These are phyloP conservation scores for Protomyces pachydermus DNA, from an alignment of 1,139 yeast species.

Conservation along the genomic window DNA sequence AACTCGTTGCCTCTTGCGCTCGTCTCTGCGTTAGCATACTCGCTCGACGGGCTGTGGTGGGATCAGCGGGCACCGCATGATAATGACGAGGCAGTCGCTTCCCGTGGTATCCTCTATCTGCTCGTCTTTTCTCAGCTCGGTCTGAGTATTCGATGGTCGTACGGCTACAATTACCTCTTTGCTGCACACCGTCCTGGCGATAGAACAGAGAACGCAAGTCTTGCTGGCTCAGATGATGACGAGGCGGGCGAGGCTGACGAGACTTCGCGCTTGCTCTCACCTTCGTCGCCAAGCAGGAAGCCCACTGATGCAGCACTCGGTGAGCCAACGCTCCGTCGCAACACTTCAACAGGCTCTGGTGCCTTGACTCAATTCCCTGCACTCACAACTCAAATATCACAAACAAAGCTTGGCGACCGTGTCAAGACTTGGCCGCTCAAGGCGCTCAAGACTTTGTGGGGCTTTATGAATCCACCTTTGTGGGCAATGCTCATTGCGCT, in stretches of 20 bases:
- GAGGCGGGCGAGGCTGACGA: background rate
- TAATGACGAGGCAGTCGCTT: constrained; percentile 64
- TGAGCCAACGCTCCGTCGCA: background rate
- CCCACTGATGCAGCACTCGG: background rate
- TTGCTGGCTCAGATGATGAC: constrained; percentile 5
- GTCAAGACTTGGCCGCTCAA: background rate
- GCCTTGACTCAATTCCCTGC: constrained; percentile 24
- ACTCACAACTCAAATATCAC: constrained; percentile 3
- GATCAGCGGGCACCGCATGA: constrained; percentile 59
- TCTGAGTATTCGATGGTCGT: constrained; percentile 78
- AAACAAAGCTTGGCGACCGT: background rate
- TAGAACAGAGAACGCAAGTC: constrained; percentile 15
- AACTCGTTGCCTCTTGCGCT: constrained; percentile 29
- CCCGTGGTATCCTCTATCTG: constrained; percentile 71
- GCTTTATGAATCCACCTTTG: constrained; percentile 88
- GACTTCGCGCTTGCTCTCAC: background rate
- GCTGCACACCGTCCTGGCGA: constrained; percentile 28
- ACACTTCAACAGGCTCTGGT: constrained; percentile 7
- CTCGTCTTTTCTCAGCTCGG: constrained; percentile 81
- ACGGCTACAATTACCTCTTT: constrained; percentile 78
- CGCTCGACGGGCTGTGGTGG: constrained; percentile 54
- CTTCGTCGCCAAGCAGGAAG: background rate
- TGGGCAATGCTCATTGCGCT: constrained; percentile 86
- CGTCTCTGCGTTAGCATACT: constrained; percentile 27
- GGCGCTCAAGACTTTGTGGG: constrained; percentile 32